Evolutionary conservation across 352 stramenopile genomes (phyloP).

Genomic region (Phytopythium ostracodes): DNA sequence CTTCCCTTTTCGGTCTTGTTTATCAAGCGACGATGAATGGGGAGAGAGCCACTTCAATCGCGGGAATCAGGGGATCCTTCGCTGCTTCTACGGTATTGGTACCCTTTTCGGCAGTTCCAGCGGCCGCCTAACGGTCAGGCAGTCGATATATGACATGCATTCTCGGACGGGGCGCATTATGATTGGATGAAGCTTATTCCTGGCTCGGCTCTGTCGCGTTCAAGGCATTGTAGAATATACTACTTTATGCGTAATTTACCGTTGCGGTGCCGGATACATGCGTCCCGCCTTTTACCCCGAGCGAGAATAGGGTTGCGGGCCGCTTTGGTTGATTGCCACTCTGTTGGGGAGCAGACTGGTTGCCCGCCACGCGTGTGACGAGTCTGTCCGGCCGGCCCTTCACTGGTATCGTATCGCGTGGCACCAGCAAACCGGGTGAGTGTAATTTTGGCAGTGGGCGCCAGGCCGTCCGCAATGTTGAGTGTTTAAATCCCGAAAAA

Average conservation of each 20-base stretch:
- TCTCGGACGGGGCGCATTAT: background rate
- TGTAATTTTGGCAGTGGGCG: background rate
- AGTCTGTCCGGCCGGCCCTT: background rate
- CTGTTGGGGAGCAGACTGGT: background rate
- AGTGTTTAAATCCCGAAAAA: background rate
- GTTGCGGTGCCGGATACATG: background rate
- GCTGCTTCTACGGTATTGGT: background rate
- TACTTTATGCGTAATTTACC: background rate
- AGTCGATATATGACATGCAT: background rate
- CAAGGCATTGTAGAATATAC: background rate
- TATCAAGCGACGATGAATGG: background rate
- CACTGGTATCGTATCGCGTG: background rate
- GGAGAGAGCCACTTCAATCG: background rate
- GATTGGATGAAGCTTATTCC: slow-evolving; percentile 2
- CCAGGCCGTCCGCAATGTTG: background rate
- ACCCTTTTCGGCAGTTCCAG: background rate
- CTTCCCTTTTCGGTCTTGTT: no score
- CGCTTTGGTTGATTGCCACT: background rate
- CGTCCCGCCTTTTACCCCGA: background rate
- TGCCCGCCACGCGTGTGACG: background rate
- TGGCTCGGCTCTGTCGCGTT: background rate
- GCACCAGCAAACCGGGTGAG: background rate
- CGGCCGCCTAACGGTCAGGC: background rate
- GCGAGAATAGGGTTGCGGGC: background rate
- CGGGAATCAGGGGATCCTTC: background rate